Evolutionary conservation across 108 stramenopile genomes (phyloP).

Genomic region (Pseudonitzschia pungens): DNA sequence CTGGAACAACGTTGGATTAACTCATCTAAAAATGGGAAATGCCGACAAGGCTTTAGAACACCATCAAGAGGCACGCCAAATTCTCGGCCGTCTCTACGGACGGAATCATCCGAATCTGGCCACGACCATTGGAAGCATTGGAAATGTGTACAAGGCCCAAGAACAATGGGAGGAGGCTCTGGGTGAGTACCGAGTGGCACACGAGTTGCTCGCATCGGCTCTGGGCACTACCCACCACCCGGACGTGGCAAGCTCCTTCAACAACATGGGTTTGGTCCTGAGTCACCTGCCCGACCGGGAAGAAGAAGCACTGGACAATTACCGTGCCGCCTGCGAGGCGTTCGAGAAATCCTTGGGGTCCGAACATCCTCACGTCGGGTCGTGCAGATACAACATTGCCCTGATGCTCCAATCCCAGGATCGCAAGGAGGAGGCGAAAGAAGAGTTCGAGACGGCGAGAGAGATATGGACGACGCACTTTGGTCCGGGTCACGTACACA

Average conservation of each 20-base stretch:
- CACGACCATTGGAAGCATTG: conserved; percentile 29
- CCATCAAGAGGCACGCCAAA: conserved; percentile 11
- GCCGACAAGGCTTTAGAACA: conserved; percentile 21
- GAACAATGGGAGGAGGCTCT: conserved; percentile 27
- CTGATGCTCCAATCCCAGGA: conserved; percentile 20
- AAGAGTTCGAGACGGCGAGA: conserved; percentile 20
- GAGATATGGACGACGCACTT: conserved; percentile 17
- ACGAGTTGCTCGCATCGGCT: conserved; percentile 16
- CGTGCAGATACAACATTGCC: conserved; percentile 32
- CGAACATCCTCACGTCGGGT: conserved; percentile 27
- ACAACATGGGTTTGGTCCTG: conserved; percentile 30
- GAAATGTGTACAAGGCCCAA: conserved; percentile 16
- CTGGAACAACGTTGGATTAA: conserved; percentile 37
- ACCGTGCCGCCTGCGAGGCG: conserved; percentile 18
- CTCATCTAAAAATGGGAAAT: conserved; percentile 20
- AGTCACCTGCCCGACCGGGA: conserved; percentile 11
- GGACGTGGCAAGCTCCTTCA: conserved; percentile 27
- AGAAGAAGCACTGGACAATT: conserved; percentile 25
- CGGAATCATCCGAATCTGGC: conserved; percentile 24
- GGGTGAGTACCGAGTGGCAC: conserved; percentile 20
- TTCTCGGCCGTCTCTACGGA: conserved; percentile 19
- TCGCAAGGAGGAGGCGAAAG: neutral
- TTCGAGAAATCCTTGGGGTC: conserved; percentile 22
- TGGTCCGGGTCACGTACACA: conserved; percentile 25
- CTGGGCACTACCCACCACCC: conserved; percentile 22